phyloP scores from a whole-genome alignment of 345 rosid species.

The Brassica rapa region DNA sequence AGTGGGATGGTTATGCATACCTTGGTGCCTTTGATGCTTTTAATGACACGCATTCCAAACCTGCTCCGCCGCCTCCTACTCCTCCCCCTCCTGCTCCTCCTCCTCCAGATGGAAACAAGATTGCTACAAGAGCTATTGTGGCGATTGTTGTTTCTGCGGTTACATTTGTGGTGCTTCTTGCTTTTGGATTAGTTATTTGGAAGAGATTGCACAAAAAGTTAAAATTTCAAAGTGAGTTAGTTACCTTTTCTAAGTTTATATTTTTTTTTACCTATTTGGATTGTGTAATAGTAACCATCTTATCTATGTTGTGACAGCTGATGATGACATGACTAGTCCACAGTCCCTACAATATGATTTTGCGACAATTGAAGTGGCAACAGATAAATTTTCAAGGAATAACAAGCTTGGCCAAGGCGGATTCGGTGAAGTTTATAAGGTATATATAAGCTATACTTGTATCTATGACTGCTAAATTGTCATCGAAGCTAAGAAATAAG shows the following conservation, averaged over 20 bases:
- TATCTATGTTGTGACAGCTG: conserved; percentile 17
- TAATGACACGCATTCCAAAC: not conserved
- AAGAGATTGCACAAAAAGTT: conserved; percentile 22
- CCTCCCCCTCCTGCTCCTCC: not conserved
- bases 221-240: conserved; percentile 22
- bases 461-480: not conserved
- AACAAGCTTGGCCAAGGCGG: conserved; percentile 35
- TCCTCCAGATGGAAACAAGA: not conserved
- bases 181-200: conserved; percentile 16
- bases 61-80: not conserved
- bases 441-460: not conserved
- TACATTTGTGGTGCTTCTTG: not conserved
- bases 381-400: conserved; percentile 10
- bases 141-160: conserved; percentile 3
- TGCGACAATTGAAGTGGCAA: conserved; percentile 22
- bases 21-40: conserved; percentile 23
- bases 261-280: not conserved
- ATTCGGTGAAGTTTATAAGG: conserved; percentile 40
- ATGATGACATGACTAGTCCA: conserved; percentile 18
- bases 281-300: not conserved
- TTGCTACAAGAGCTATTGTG: conserved; percentile 8
- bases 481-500: not conserved
- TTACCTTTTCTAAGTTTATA: not conserved
- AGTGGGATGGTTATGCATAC: conserved; percentile 12
- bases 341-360: conserved; percentile 29